Base-by-base conservation (phyloP, 495 filamentous ascomycete species). In the Trichoderma erinaceum region DNA sequence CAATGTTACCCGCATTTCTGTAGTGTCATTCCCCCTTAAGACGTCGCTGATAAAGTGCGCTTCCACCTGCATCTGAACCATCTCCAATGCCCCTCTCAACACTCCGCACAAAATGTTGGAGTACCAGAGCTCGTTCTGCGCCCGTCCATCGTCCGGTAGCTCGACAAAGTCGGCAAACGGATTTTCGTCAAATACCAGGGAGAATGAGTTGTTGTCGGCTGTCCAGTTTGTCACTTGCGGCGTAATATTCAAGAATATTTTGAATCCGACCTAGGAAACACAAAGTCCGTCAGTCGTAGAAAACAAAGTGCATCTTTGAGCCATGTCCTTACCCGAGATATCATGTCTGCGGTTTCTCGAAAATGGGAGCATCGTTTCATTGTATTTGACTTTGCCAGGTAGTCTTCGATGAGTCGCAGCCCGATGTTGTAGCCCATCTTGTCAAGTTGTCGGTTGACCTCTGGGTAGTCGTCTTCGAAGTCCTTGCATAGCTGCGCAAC, bases 401-500 rank as follows among this genome's bases (percentile, higher is more conserved):
- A 99, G 77, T 99, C 95, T 72, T 99, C 95, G 75, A 99, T 97
- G 71, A 99, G 81, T 32, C 95, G 90, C 77, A 98, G 85, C 10
- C 95, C 95, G 68, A 99, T 98, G 72, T 97, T 97, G 82, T 98
- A 97, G 46, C 95, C 95, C 95, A 99, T 99, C 80, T 92, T 96
- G 75, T 99, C 95, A 61, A 99, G 82, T 76, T 99, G 95, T 79
- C 92, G 92, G 80, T 99, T 99, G 76, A 92, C 94, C 76, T 98
- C 91, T 65, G 86, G 83, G 73, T 99, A 99, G 78, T 97, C 90
- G 69, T 87, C 88, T 70, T 97, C 92, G 74, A 90, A 96, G 82
- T 99, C 95, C 76, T 94, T 93, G 80, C 93, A 97, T 66, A 99
- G 84, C 78, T 98, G 95, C 48, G 92, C 90, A 67, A 99, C 95